phyloP scores from a whole-genome alignment of 2,329 filamentous ascomycete genomes.

The Ophiostoma sp. region DNA sequence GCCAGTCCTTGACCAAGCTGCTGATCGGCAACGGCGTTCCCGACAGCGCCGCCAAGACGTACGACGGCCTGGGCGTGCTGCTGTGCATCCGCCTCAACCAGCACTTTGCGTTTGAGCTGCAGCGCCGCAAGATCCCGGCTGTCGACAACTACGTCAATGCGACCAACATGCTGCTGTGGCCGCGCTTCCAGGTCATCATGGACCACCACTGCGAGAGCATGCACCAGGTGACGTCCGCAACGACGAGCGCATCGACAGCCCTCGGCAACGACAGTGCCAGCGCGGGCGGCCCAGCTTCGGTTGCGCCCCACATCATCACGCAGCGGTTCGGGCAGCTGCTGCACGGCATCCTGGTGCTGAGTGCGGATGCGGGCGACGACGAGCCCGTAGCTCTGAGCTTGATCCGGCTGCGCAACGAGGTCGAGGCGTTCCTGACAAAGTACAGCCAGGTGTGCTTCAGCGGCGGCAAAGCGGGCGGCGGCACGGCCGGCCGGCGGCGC shows the following conservation, averaged over 20 bases:
- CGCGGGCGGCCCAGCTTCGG: conserved; percentile 55
- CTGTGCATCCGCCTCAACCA: conserved; percentile 93
- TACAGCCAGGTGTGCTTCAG: conserved; percentile 61
- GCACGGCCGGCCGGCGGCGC: conserved; percentile 63
- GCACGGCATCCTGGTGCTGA: conserved; percentile 75
- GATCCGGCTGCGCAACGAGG: conserved; percentile 68
- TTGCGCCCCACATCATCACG: conserved; percentile 84
- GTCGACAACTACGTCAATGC: conserved; percentile 90
- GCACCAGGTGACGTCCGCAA: conserved; percentile 39
- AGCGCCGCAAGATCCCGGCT: conserved; percentile 82
- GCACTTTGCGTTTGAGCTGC: conserved; percentile 87
- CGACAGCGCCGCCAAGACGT: conserved; percentile 47
- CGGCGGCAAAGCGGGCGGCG: conserved; percentile 50
- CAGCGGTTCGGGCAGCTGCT: conserved; percentile 94
- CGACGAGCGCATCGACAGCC: conserved; percentile 8
- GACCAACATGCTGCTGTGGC: conserved; percentile 94
- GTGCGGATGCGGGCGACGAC: conserved; percentile 86
- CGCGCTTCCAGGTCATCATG: conserved; percentile 89
- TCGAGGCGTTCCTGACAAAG: conserved; percentile 75
- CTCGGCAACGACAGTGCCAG: conserved; percentile 32
- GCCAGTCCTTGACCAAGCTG: conserved; percentile 67
- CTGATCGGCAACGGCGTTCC: conserved; percentile 50
- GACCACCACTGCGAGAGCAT: conserved; percentile 88
- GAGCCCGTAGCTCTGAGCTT: conserved; percentile 85
- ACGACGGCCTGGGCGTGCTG: conserved; percentile 79